These are phyloP conservation scores for Chloromonas sp. DNA, from an alignment of 163 green algal species.

Conservation along the genomic window DNA sequence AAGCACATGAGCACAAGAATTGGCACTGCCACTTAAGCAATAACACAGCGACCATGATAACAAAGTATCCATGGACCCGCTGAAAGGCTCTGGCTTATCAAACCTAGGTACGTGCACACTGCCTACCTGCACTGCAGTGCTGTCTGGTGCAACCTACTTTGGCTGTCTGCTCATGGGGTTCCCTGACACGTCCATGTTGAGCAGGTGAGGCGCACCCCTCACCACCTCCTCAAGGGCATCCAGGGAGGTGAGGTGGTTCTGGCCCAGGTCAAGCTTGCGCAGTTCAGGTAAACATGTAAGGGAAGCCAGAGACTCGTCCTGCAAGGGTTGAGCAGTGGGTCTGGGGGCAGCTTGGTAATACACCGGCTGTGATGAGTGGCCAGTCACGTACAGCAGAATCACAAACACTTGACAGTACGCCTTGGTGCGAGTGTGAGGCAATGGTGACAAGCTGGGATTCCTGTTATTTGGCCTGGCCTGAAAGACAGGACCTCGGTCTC, in stretches of 20 bases:
- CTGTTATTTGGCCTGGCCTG: too few species aligned
- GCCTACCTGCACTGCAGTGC: neutral
- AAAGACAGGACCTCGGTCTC: too few species aligned
- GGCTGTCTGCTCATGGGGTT: conserved; percentile 9
- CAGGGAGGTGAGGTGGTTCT: conserved; percentile 6
- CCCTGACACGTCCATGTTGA: conserved; percentile 2
- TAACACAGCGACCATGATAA: neutral
- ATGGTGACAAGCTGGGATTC: too few species aligned
- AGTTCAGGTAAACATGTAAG: neutral
- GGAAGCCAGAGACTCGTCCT: neutral
- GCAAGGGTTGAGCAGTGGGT: neutral
- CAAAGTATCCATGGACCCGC: too few species aligned
- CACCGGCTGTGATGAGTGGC: neutral
- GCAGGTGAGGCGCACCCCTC: neutral
- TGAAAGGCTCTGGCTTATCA: too few species aligned
- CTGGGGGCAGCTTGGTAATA: neutral
- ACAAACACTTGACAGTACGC: too few species aligned
- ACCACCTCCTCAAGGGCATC: conserved; percentile 8
- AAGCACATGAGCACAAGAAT: neutral
- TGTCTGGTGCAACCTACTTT: neutral
- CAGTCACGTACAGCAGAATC: too few species aligned
- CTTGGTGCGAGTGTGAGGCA: too few species aligned
- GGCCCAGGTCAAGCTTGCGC: conserved; percentile 10
- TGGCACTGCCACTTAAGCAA: neutral
- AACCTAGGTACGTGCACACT: neutral